Base-by-base conservation (phyloP, 2,329 filamentous ascomycete species). In the Aspergillus neoniger region DNA sequence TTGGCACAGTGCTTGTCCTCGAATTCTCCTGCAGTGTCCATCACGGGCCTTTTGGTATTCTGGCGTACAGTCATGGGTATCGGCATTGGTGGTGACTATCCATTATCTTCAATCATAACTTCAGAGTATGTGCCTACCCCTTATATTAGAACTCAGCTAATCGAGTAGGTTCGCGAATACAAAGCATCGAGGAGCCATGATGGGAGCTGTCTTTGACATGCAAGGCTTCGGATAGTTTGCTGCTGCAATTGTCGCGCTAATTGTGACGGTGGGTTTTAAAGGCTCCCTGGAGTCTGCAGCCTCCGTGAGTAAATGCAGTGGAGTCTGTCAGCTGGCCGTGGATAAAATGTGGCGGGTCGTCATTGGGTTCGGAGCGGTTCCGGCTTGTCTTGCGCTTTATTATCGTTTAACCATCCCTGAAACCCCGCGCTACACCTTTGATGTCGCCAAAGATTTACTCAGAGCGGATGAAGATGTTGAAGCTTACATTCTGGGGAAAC, bases 331-430 rank as follows among this genome's bases (percentile, higher is more conserved):
- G 58, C 72, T 85, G 0, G 90, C 91, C 1, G 89, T 93, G 5
- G 91, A 95, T 80, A 92, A 92, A 82, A 93, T 93, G 89, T 95
- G 91, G 91, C 85, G 91, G 67, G 83, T 87, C 14, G 83, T 95
- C 52, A 91, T 95, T 70, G 91, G 91, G 12, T 90, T 93, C 70
- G 91, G 91, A 66, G 90, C 89, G 48, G 85, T 95, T 8, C 91
- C 91, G 2, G 91, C 89, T 47, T 91, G 87, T 73, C 87, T 93
- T 64, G 91, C 91, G 19, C 85, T 96, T 17, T 95, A 95, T 81
- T 95, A 91, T 78, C 89, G 91, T 63, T 84, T 95, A 4, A 95
- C 91, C 55, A 94, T 96, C 66, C 91, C 91, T 23, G 91, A 96
- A 79, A 94, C 91, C 36, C 91, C 91, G 55, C 89, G 91, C 28